phyloP scores from a whole-genome alignment of 192 early-diverging fungal species.

The Podila epicladia region DNA sequence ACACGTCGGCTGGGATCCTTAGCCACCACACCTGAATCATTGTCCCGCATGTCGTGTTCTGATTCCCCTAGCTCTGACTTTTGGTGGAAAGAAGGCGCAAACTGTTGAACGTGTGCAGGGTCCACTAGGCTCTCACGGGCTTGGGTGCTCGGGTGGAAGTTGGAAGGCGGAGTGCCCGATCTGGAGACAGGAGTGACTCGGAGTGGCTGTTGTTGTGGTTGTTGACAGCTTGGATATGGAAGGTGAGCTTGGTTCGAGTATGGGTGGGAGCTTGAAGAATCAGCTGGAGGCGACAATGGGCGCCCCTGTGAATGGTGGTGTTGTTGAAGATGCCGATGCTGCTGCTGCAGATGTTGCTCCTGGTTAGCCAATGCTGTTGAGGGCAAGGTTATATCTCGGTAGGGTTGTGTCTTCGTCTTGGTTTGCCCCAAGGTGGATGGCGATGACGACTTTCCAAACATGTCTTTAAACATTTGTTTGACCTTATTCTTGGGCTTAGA shows the following conservation, averaged over 20 bases:
- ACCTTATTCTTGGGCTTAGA: slow-evolving; percentile 13
- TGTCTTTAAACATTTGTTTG: slow-evolving; percentile 33
- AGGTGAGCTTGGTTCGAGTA: background rate
- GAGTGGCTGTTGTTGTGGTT: background rate
- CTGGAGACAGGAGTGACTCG: slow-evolving; percentile 26
- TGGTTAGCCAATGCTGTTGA: slow-evolving; percentile 16
- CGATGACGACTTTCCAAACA: slow-evolving; percentile 20
- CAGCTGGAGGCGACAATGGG: background rate
- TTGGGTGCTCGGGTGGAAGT: slow-evolving; percentile 1
- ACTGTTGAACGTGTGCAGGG: slow-evolving; percentile 5
- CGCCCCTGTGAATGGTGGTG: background rate
- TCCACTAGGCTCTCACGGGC: slow-evolving; percentile 42
- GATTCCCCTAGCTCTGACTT: background rate
- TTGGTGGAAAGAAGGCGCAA: background rate
- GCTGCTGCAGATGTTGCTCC: background rate
- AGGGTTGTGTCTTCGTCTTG: slow-evolving; percentile 27
- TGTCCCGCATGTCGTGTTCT: too few relatives aligned
- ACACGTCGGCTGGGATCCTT: background rate
- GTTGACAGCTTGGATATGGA: background rate
- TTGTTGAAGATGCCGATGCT: slow-evolving; percentile 4
- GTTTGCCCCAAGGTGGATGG: background rate
- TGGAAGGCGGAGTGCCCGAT: slow-evolving; percentile 22
- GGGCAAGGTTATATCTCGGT: slow-evolving; percentile 38
- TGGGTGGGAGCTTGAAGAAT: background rate
- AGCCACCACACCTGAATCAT: too few relatives aligned